Percentiles rank a stretch among this genome's conserved stretches.
Evolutionary conservation across 768 basidiomycete species (phyloP).

Genomic region (Lentinula sp.): DNA sequence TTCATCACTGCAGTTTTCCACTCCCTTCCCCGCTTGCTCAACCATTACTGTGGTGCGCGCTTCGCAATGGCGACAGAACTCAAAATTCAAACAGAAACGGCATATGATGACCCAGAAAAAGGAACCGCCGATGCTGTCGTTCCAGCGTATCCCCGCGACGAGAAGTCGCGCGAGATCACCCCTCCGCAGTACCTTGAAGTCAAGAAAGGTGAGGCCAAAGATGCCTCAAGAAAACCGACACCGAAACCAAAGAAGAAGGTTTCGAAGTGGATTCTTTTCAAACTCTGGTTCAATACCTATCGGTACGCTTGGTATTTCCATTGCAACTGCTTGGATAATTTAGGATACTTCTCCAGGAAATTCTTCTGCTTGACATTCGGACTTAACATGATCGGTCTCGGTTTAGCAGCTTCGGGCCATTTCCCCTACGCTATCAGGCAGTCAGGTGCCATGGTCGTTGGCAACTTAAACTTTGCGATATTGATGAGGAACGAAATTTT

Average conservation of each 20-base stretch:
- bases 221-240: slow-evolving; percentile 25
- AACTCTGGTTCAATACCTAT: slow-evolving; percentile 70
- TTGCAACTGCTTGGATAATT: not conserved
- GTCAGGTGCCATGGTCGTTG: slow-evolving; percentile 62
- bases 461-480: slow-evolving; percentile 66
- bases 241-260: slow-evolving; percentile 46
- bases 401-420: slow-evolving; percentile 55
- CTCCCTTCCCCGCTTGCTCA: not conserved
- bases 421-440: slow-evolving; percentile 59
- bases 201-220: slow-evolving; percentile 36
- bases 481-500: slow-evolving; percentile 78
- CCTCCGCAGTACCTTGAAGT: slow-evolving; percentile 23
- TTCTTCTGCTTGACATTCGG: slow-evolving; percentile 60
- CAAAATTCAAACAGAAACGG: slow-evolving; percentile 27
- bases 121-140: slow-evolving; percentile 41
- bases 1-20: not conserved
- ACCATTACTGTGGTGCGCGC: not conserved
- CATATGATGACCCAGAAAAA: slow-evolving; percentile 52
- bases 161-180: slow-evolving; percentile 30
- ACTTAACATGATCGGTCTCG: slow-evolving; percentile 59
- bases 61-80: slow-evolving; percentile 36
- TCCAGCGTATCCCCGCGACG: slow-evolving; percentile 25
- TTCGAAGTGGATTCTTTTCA: slow-evolving; percentile 53
- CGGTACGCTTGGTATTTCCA: slow-evolving; percentile 30
- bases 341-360: slow-evolving; percentile 35